Base-by-base conservation (phyloP, 257 asterid species). In the Thymus quinquecostatus region DNA sequence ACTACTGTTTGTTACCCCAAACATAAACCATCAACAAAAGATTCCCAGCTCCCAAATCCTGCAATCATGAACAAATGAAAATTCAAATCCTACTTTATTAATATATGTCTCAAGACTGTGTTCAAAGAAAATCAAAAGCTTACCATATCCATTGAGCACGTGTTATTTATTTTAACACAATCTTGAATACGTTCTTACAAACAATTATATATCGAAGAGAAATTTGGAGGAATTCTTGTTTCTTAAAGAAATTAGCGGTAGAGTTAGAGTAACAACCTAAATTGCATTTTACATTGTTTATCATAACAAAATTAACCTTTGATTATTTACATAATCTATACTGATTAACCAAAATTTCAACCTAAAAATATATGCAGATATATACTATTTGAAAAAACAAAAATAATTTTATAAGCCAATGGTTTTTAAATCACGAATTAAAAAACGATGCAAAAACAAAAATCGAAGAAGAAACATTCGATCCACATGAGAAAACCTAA, bases 1-100 rank as follows among this genome's bases (percentile, higher is more conserved):
- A 28, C 38, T 63, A 80, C 47, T 73, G 80, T 69, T 83, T 79
- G 81, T 88, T 34, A 85, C 95, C 91, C 86, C 84, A 70, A 63
- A 66, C 51, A 28, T 61, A 65, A 73, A 70, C 51, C 48, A 9
- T 33, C 36, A 57, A 61, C 68, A 54, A 66, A 69, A 73, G 30
- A 57, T 66, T 1, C 54, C 71, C 11, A 41, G 60, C 64, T 38
- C 69, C 30, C 47, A 57, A 41, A 10, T 78, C 85, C 89, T 82
- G 78, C 63, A 78, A 32, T 3, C 6, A 21, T 21, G 21, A 21
- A 50, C 55, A 49, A 41, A 1, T 41, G 8, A 3, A 41, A 1
- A 41, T 41, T 8, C 6, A 6, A 47, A 59, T 64, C n/a, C 44
- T 40, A 48, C 38, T 0, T 60, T 28, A 9, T 50, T 5, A 2